These are phyloP conservation scores for Neurospora sp. DNA, from an alignment of 495 filamentous ascomycete genomes.

Conservation along the genomic window DNA sequence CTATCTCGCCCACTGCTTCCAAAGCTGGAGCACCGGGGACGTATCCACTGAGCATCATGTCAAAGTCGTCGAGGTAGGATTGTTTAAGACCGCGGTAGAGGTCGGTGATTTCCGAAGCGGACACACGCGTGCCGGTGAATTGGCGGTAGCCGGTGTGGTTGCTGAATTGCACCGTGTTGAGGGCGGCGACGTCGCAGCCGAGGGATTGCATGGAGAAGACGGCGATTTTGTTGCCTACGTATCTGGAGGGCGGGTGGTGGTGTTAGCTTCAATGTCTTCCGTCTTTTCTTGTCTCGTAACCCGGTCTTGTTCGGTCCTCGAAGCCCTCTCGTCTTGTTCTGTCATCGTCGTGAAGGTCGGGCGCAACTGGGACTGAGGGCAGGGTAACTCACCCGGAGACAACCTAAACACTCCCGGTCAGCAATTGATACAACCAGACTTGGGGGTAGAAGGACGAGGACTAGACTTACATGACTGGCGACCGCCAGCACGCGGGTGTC, in stretches of 20 bases:
- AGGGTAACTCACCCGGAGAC: constrained; percentile 59
- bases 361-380: background rate
- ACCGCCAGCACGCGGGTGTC: constrained; percentile 85
- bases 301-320: no score
- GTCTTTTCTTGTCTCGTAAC: background rate
- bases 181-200: constrained; percentile 82
- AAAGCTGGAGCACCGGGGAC: constrained; percentile 76
- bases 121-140: constrained; percentile 70
- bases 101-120: constrained; percentile 72
- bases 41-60: constrained; percentile 85
- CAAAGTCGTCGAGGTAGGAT: constrained; percentile 73
- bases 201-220: constrained; percentile 85
- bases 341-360: no score
- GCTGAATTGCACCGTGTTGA: constrained; percentile 95
- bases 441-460: background rate
- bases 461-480: constrained; percentile 83
- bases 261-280: background rate
- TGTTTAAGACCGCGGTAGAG: constrained; percentile 77
- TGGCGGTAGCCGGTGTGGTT: constrained; percentile 90
- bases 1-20: constrained; percentile 75
- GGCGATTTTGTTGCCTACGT: constrained; percentile 95
- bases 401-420: constrained; percentile 45
- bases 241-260: constrained; percentile 50
- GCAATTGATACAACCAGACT: constrained; percentile 10
- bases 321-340: background rate